Evolutionary conservation across 225 moss, liverwort and hornwort genomes (phyloP).

Genomic region (Pseudoscleropodium purum): DNA sequence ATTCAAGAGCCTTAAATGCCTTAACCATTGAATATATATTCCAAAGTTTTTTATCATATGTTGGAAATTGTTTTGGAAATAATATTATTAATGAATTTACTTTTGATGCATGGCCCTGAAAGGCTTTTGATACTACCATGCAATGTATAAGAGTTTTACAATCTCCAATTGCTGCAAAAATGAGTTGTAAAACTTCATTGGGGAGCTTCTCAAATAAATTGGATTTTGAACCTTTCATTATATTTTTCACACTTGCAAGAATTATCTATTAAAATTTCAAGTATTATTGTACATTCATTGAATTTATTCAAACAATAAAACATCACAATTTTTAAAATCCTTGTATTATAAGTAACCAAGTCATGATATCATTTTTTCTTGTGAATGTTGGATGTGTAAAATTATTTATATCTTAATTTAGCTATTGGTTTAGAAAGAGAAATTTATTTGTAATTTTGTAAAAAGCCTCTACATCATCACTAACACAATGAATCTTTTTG

Average conservation of each 20-base stretch:
- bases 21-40: conserved; percentile 34
- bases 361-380: background rate
- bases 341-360: background rate
- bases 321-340: background rate
- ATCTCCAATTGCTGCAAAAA: conserved; percentile 32
- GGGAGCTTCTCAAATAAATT: conserved; percentile 36
- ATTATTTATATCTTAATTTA: background rate
- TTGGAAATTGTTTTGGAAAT: conserved; percentile 14
- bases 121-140: conserved; percentile 37
- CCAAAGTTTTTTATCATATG: conserved; percentile 31
- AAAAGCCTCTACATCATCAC: background rate
- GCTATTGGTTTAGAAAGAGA: background rate
- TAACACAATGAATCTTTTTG: background rate
- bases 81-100: conserved; percentile 5
- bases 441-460: background rate
- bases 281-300: too few species aligned
- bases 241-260: background rate
- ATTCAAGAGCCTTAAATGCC: conserved; percentile 27
- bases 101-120: conserved; percentile 22
- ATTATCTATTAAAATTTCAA: background rate
- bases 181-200: conserved; percentile 37
- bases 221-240: background rate
- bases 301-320: rapidly evolving
- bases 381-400: rapidly evolving
- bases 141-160: conserved; percentile 33